Base-by-base conservation (phyloP, 2,329 filamentous ascomycete species). In the Zymoseptoria ardabiliae region DNA sequence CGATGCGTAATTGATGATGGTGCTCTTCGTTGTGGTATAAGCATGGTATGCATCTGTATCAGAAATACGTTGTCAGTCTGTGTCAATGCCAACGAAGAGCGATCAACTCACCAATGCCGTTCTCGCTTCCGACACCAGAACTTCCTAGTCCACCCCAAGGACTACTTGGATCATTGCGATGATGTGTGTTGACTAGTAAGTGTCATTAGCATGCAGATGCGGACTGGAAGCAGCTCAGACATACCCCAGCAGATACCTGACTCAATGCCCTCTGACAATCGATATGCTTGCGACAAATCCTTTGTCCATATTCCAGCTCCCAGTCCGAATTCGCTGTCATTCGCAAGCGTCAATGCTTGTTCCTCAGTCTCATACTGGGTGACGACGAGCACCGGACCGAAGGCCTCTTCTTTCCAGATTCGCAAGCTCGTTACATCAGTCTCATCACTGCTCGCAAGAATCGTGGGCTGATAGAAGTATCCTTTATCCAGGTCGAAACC, bases 81-180 rank as follows among this genome's bases (percentile, higher is more conserved):
- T n/a, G 50, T 1, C 10, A 23, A 25, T 17, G 35, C 10, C n/a
- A 35, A 17, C n/a, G 19, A 20, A 25, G 13, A 30, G n/a, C 6
- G 8, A 57, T 85, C 83, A 0, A 82, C 64, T 85, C 83, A 67
- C 87, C 87, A 0, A 85, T 65, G 0, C 87, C 87, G 67, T 90
- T 90, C 76, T 91, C 88, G 61, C 86, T 89, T 1, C 87, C 87
- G 0, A 90, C 80, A 1, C 87, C 87, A 1, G 81, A 79, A 41
- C 76, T 77, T 65, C 85, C 84, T 28, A 82, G 76, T 1, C 86
- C 85, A 23, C 87, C 87, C 86, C 87, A 87, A 0, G 87, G 85
- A 60, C 85, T 86, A 65, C 85, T 85, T 0, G 87, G 86, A 64
- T 89, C 87, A 65, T 89, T 90, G 35, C 86, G 79, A 69, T 90